phyloP scores from a whole-genome alignment of 2,329 filamentous ascomycete species.

The Penicillium sclerotigenum region DNA sequence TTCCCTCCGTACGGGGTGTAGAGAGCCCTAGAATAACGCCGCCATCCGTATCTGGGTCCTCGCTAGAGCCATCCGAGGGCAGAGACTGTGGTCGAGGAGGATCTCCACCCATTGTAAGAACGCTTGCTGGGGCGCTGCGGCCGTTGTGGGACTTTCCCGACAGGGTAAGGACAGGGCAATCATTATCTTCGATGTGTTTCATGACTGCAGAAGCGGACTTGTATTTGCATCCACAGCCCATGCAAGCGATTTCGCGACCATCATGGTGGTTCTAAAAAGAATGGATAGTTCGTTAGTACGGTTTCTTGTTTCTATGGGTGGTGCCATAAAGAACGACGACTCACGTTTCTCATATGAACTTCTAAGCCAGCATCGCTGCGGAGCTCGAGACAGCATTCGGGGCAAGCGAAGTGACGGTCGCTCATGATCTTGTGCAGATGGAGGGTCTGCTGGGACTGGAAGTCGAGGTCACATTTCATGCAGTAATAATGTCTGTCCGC shows the following conservation, averaged over 20 bases:
- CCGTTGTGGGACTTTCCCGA: constrained; percentile 38
- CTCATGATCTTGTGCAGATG: constrained; percentile 50
- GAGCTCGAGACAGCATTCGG: constrained; percentile 57
- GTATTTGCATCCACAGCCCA: constrained; percentile 48
- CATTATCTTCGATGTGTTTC: constrained; percentile 53
- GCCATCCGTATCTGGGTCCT: constrained; percentile 47
- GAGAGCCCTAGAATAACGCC: background rate
- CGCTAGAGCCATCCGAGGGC: constrained; percentile 31
- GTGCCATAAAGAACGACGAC: constrained; percentile 3
- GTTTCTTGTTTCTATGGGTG: background rate
- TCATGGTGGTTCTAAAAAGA: constrained; percentile 48
- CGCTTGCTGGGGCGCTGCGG: too few relatives aligned
- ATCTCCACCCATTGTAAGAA: background rate
- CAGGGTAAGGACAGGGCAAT: constrained; percentile 46
- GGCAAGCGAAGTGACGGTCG: constrained; percentile 52
- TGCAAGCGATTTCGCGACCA: constrained; percentile 51
- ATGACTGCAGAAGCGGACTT: constrained; percentile 49
- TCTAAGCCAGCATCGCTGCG: constrained; percentile 51
- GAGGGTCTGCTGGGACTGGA: constrained; percentile 43
- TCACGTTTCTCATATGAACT: constrained; percentile 52
- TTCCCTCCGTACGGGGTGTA: background rate
- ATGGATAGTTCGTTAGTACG: background rate
- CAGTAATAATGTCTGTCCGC: constrained; percentile 42
- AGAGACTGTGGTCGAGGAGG: background rate
- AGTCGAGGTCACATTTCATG: constrained; percentile 45